These are phyloP conservation scores for Aspergillus kassunensis DNA, from an alignment of 495 filamentous ascomycete species.

Conservation along the genomic window DNA sequence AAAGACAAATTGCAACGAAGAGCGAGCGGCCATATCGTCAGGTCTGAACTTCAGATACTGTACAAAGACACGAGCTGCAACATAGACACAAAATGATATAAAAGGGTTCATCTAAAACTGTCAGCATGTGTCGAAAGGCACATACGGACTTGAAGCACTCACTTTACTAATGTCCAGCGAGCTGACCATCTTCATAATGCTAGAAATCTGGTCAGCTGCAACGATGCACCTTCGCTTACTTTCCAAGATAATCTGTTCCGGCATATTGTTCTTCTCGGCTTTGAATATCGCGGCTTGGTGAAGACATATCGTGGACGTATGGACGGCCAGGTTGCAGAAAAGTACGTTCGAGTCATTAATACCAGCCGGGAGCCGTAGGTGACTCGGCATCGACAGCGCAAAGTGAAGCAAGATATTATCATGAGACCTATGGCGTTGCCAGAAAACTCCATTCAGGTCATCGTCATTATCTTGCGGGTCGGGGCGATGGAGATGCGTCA, in stretches of 20 bases:
- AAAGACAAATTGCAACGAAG: slow-evolving; percentile 85
- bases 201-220: slow-evolving; percentile 91
- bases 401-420: slow-evolving; percentile 89
- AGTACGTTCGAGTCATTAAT: slow-evolving; percentile 80
- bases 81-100: slow-evolving; percentile 92
- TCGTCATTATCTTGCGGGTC: slow-evolving; percentile 76
- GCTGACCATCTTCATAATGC: slow-evolving; percentile 91
- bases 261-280: slow-evolving; percentile 82
- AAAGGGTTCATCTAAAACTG: slow-evolving; percentile 83
- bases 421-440: slow-evolving; percentile 86
- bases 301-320: slow-evolving; percentile 93
- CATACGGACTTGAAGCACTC: slow-evolving; percentile 36
- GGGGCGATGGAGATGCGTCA: slow-evolving; percentile 89
- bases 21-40: slow-evolving; percentile 73
- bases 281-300: slow-evolving; percentile 99
- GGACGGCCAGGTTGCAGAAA: slow-evolving; percentile 94
- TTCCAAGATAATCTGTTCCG: slow-evolving; percentile 72
- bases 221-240: slow-evolving; percentile 92
- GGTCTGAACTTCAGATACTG: slow-evolving; percentile 89
- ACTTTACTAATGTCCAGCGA: slow-evolving; percentile 83
- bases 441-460: slow-evolving; percentile 91
- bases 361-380: slow-evolving; percentile 75
- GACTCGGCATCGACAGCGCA: slow-evolving; percentile 74
- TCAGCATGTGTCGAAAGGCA: slow-evolving; percentile 21
- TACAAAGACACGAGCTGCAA: slow-evolving; percentile 90